Evolutionary conservation across 441 rosid genomes (phyloP), one percentile per base, ranked within the genome.

Genomic region (Macaranga tanarius): DNA sequence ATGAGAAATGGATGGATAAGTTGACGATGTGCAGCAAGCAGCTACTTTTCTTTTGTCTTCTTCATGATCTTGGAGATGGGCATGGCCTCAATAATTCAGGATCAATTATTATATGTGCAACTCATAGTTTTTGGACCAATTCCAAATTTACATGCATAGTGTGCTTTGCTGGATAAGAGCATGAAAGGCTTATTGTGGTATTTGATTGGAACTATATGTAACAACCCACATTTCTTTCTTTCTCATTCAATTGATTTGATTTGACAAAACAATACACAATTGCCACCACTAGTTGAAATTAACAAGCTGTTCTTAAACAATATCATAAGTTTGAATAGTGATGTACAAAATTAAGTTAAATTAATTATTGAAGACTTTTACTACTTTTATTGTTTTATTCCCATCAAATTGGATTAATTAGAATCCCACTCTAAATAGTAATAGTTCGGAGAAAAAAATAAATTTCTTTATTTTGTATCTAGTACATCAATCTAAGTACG

Each of bases 11-110:
- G 25, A 47, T 52, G 77, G 48, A 23, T 65, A 15, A 52, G 12
- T 62, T 71, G 48, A 20, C 31, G 25, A 42, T 63, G 60, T 75
- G 57, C 65, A 44, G 40, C 25, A n/a, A 1, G 57, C 65, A 44
- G 50, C 25, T 11, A 3, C 50, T 62, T 28, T 40, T 67, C 38
- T 34, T 34, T 34, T 34, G 38, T 34, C 38, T 34, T 34, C 38
- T 25, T 25, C n/a, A 1, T 68, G 52, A 3, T 34, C 6, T 4
- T 55, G 26, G 59, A 55, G 59, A 55, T 22, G 59, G 59, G 59
- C 25, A 17, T 48, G 19, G 8, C 38, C 9, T 62, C 16, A 16
- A 60, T 60, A 28, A 7, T 28, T n/a, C 31, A 11, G n/a, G 1
- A 48, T 11, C 17, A 11, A 1, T 11, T 11, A 47, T 48, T 48